phyloP scores from a whole-genome alignment of 2,329 filamentous ascomycete genomes.

The Ophiocordyceps australis region DNA sequence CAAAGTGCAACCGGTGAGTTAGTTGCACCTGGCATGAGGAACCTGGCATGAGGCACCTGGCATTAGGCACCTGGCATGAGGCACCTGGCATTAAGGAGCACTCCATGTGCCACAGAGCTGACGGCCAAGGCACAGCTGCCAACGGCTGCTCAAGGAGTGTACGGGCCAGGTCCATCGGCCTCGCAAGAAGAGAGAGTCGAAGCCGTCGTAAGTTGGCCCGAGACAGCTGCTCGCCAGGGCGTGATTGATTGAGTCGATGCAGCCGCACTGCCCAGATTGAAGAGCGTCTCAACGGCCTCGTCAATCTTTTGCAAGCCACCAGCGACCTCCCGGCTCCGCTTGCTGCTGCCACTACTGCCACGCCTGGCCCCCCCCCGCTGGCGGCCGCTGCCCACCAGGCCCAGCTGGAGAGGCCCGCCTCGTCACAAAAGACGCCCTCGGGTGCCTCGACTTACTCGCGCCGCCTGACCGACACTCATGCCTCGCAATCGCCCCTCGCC shows the following conservation, averaged over 20 bases:
- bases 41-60: too few relatives aligned
- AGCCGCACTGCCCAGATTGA: conserved; percentile 31
- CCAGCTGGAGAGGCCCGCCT: too few relatives aligned
- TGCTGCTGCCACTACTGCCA: too few relatives aligned
- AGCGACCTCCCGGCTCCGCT: too few relatives aligned
- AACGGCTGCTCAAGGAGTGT: conserved; percentile 28
- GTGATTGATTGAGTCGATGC: not conserved
- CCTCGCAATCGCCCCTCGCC: conserved; percentile 2
- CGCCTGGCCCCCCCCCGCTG: conserved; percentile 6
- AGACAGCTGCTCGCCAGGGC: not conserved
- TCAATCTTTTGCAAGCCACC: conserved; percentile 25
- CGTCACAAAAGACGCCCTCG: conserved; percentile 8
- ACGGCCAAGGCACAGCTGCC: conserved; percentile 16
- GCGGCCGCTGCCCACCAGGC: conserved; percentile 10
- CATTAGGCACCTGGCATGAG: too few relatives aligned
- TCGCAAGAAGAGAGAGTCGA: conserved; percentile 30
- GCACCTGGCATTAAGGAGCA: too few relatives aligned
- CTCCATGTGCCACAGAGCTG: not conserved
- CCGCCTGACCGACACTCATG: conserved; percentile 2
- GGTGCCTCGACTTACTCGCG: conserved; percentile 4
- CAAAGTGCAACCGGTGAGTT: conserved; percentile 26
- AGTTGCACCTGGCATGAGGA: too few relatives aligned
- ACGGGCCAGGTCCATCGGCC: conserved; percentile 25
- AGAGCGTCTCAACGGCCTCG: conserved; percentile 27
- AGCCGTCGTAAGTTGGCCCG: conserved; percentile 26